Evolutionary conservation across 164 flowering plant species (phyloP).

Genomic region (Liriodendron chinense): DNA sequence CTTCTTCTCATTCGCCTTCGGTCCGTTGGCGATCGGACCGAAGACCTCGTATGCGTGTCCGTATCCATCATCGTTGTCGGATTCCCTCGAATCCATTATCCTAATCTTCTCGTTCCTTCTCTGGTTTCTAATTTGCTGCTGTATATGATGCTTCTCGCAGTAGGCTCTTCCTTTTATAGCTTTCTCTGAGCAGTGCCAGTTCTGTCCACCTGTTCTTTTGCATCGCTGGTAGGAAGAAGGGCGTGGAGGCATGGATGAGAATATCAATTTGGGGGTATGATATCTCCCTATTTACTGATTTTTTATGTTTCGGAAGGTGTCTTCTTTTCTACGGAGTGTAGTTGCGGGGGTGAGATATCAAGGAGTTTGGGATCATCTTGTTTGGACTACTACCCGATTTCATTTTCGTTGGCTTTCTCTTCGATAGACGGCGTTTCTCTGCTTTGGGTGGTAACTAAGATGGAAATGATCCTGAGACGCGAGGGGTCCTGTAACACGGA

Average conservation of each 20-base stretch:
- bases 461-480: no score
- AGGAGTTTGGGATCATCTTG: no score
- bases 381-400: no score
- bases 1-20: background rate
- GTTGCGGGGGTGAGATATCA: no score
- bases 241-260: background rate
- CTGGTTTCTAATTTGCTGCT: background rate
- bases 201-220: conserved; percentile 6
- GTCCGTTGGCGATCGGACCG: background rate
- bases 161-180: background rate
- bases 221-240: conserved; percentile 1
- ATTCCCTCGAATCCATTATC: background rate
- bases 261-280: background rate
- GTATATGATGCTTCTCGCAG: conserved; percentile 6
- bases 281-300: no score
- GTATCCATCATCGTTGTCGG: background rate
- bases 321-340: no score
- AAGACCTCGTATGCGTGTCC: background rate
- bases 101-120: background rate
- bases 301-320: no score
- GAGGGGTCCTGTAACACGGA: no score
- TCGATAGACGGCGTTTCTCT: no score
- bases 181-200: conserved; percentile 5
- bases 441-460: no score
- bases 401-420: no score